Conservation (phyloP, 2,329 filamentous ascomycete genomes). For the Didymella arachidicola region DNA sequence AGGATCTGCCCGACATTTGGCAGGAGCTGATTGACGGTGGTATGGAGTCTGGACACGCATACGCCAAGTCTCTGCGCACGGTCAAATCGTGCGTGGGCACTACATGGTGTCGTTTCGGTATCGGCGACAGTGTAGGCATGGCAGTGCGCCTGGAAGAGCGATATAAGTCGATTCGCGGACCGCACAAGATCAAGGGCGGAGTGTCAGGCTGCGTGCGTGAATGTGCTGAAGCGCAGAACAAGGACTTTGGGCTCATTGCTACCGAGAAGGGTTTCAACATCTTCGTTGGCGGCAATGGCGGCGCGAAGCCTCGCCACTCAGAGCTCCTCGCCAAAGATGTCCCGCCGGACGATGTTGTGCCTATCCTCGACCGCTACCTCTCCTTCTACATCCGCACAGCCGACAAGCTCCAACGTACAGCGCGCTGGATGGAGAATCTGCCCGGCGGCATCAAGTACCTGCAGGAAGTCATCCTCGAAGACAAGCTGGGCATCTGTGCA, state of each 20-base stretch:
- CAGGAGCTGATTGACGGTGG: slow-evolving; percentile 79
- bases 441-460: slow-evolving; percentile 87
- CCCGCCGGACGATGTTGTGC: slow-evolving; percentile 79
- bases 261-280: slow-evolving; percentile 95
- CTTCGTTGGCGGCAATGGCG: slow-evolving; percentile 88
- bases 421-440: slow-evolving; percentile 83
- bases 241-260: slow-evolving; percentile 91
- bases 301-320: slow-evolving; percentile 81
- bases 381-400: slow-evolving; percentile 95
- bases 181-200: slow-evolving; percentile 91
- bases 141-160: slow-evolving; percentile 86
- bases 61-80: slow-evolving; percentile 86
- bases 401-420: slow-evolving; percentile 87
- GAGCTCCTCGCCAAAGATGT: slow-evolving; percentile 89
- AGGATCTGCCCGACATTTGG: slow-evolving; percentile 86
- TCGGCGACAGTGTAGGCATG: slow-evolving; percentile 91
- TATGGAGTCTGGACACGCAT: slow-evolving; percentile 90
- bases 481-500: slow-evolving; percentile 84
- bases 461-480: slow-evolving; percentile 80
- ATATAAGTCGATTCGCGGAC: slow-evolving; percentile 88
- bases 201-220: slow-evolving; percentile 92
- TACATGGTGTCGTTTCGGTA: slow-evolving; percentile 88
- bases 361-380: slow-evolving; percentile 86
- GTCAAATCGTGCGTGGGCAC: slow-evolving; percentile 93
- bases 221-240: slow-evolving; percentile 90